These are phyloP conservation scores for Acacia concinna DNA, from an alignment of 331 rosid genomes.

Conservation along the genomic window DNA sequence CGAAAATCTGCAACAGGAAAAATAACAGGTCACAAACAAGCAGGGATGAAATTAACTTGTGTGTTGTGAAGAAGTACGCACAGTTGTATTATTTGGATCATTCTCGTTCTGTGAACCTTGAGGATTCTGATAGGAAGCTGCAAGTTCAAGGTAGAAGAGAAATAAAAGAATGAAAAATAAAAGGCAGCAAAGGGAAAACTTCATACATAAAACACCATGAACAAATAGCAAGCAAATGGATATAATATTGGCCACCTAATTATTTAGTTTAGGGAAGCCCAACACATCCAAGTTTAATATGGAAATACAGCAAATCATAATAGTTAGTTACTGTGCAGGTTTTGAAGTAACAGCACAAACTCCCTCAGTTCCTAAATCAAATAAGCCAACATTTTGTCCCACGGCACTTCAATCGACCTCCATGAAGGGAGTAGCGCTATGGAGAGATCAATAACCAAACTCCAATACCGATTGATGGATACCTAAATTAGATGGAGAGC, in stretches of 20 bases:
- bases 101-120: conserved; percentile 80
- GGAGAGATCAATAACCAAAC: too few relatives aligned
- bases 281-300: background rate
- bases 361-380: background rate
- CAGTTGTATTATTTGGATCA: conserved; percentile 95
- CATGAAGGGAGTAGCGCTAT: too few relatives aligned
- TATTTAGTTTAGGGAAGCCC: background rate
- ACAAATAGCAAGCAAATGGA: background rate
- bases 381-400: too few relatives aligned
- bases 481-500: too few relatives aligned
- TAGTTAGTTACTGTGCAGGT: background rate
- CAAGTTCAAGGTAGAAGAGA: conserved; percentile 44
- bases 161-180: conserved; percentile 25
- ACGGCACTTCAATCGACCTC: too few relatives aligned
- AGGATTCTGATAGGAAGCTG: conserved; percentile 88
- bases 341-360: background rate
- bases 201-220: background rate
- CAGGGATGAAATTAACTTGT: background rate
- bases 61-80: conserved; percentile 53
- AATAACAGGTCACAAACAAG: conserved; percentile 31
- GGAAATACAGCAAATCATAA: conserved; percentile 6
- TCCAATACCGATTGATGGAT: too few relatives aligned
- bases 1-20: conserved; percentile 68
- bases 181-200: background rate
- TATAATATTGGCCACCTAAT: background rate